These are phyloP conservation scores for Saccharata proteae DNA, from an alignment of 2,329 filamentous ascomycete genomes.

Conservation along the genomic window DNA sequence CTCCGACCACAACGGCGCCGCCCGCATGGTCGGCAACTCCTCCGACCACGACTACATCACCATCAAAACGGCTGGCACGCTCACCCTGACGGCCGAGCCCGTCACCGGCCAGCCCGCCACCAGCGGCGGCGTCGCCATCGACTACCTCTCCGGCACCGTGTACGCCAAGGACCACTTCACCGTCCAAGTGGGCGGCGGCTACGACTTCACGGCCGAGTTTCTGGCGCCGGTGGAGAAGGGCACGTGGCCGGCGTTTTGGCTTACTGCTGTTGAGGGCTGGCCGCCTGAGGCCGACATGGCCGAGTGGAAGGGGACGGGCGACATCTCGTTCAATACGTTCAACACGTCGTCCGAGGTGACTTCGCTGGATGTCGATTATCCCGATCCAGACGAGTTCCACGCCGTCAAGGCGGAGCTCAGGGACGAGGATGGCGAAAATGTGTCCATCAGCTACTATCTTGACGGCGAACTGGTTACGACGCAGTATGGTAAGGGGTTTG, in stretches of 20 bases:
- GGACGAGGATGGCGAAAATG: constrained; percentile 40
- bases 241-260: constrained; percentile 49
- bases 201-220: constrained; percentile 29
- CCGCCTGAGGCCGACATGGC: constrained; percentile 49
- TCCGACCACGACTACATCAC: constrained; percentile 29
- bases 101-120: constrained; percentile 28
- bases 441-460: constrained; percentile 43
- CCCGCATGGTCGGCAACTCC: constrained; percentile 33
- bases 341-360: constrained; percentile 36
- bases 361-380: constrained; percentile 38
- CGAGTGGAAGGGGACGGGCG: constrained; percentile 47
- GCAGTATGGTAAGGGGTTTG: constrained; percentile 38
- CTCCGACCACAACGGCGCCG: constrained; percentile 44
- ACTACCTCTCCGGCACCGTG: constrained; percentile 40
- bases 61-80: constrained; percentile 24
- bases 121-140: constrained; percentile 27
- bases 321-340: constrained; percentile 46
- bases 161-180: constrained; percentile 32
- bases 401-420: constrained; percentile 38
- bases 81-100: constrained; percentile 38
- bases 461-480: constrained; percentile 38
- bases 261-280: constrained; percentile 43
- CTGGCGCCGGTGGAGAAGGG: constrained; percentile 27
- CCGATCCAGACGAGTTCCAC: constrained; percentile 36
- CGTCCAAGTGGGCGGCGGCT: constrained; percentile 25